Conservation (phyloP, 345 rosid species). For the Eucalyptus pauciflora region DNA sequence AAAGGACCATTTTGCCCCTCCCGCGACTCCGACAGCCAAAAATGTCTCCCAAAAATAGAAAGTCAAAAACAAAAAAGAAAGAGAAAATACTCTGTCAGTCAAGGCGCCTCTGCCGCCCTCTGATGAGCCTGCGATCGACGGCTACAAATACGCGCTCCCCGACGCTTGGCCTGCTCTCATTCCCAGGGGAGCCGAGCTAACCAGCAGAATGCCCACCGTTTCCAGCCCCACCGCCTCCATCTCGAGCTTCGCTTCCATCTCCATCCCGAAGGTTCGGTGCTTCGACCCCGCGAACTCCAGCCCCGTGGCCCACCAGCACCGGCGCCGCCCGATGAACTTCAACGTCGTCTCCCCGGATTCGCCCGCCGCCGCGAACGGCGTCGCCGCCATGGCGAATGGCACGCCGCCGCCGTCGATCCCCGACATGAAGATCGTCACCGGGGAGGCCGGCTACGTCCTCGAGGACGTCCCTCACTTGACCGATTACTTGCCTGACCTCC, state of each 20-base stretch:
- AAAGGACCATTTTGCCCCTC: not conserved
- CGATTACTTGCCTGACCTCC: constrained; percentile 32
- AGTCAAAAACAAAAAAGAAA: not conserved
- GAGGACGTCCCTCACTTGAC: constrained; percentile 43
- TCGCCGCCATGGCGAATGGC: not conserved
- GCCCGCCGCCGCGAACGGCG: not conserved
- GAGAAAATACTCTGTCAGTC: not conserved
- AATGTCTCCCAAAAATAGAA: not conserved
- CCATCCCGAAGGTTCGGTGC: constrained; percentile 19
- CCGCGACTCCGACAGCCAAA: not conserved
- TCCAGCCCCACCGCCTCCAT: not conserved
- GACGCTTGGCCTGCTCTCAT: not conserved
- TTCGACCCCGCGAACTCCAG: constrained; percentile 14
- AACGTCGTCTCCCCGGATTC: not conserved
- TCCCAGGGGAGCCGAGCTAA: not conserved
- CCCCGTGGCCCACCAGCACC: not conserved
- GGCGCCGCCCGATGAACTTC: not conserved
- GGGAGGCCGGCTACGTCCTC: constrained; percentile 31
- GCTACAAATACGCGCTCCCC: not conserved
- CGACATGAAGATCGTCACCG: constrained; percentile 17
- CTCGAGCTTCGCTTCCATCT: constrained; percentile 23
- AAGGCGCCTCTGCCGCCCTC: not conserved
- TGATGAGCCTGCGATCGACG: not conserved
- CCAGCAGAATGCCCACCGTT: not conserved
- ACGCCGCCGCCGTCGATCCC: not conserved